Conservation (phyloP, 805 yeast species). For the Lachancea waltii region DNA sequence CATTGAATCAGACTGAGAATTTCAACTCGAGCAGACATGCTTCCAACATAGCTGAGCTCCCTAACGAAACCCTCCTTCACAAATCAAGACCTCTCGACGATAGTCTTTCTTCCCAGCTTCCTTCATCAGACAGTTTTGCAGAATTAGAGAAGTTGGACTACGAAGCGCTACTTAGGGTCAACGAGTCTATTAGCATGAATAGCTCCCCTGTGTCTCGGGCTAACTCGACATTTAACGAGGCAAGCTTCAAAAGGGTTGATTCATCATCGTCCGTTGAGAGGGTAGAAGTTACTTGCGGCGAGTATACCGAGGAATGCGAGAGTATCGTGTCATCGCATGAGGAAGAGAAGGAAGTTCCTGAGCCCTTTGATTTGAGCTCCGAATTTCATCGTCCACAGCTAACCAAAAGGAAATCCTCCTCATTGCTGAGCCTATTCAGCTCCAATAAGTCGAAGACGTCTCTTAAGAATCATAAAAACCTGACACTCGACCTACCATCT, state of each 20-base stretch:
- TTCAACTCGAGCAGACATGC: background rate
- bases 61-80: slow-evolving; percentile 9
- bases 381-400: slow-evolving; percentile 11
- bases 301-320: slow-evolving; percentile 12
- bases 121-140: slow-evolving; percentile 10
- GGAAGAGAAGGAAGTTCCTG: background rate
- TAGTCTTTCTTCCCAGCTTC: slow-evolving; percentile 10
- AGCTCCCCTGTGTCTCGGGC: slow-evolving; percentile 6
- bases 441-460: slow-evolving; percentile 10
- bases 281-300: slow-evolving; percentile 9
- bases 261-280: slow-evolving; percentile 15
- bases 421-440: slow-evolving; percentile 26
- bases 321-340: slow-evolving; percentile 17
- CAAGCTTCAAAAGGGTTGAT: slow-evolving; percentile 15
- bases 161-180: slow-evolving; percentile 23
- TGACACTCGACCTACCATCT: slow-evolving; percentile 10
- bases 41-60: slow-evolving; percentile 1
- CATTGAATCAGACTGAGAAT: slow-evolving; percentile 3
- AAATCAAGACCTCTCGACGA: slow-evolving; percentile 20
- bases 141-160: slow-evolving; percentile 22
- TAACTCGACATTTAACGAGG: background rate
- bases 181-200: slow-evolving; percentile 19
- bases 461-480: slow-evolving; percentile 13
- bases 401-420: slow-evolving; percentile 19
- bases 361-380: slow-evolving; percentile 7